phyloP scores from a whole-genome alignment of 129 eudicot species.

The Chrysanthemum seticuspe region DNA sequence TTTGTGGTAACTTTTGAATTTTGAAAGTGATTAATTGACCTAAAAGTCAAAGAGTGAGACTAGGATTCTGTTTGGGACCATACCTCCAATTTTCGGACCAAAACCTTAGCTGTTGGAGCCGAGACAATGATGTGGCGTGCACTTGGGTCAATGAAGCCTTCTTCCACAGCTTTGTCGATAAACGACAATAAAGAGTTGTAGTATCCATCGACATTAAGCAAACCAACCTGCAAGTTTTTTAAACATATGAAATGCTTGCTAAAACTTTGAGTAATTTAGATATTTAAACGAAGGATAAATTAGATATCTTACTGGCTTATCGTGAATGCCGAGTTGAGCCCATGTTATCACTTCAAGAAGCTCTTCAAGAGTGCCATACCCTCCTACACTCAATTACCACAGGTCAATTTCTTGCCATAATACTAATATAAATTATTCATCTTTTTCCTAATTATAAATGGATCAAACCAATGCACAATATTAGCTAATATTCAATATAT shows the following conservation, averaged over 20 bases:
- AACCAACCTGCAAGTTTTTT: slow-evolving; percentile 61
- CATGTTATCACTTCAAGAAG: slow-evolving; percentile 94
- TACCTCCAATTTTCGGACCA: slow-evolving; percentile 93
- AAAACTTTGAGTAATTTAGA: background rate
- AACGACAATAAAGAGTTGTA: slow-evolving; percentile 79
- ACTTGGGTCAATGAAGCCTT: slow-evolving; percentile 82
- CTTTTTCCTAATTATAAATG: background rate
- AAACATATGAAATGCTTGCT: slow-evolving; percentile 5
- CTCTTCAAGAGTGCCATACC: slow-evolving; percentile 97
- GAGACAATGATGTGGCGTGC: slow-evolving; percentile 93
- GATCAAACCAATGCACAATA: background rate
- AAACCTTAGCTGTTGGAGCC: slow-evolving; percentile 81
- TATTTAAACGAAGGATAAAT: slow-evolving; percentile 2
- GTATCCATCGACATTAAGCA: slow-evolving; percentile 92
- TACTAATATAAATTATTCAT: background rate
- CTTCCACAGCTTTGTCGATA: slow-evolving; percentile 95
- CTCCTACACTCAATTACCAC: slow-evolving; percentile 54
- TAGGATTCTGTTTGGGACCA: background rate
- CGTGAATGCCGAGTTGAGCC: slow-evolving; percentile 98
- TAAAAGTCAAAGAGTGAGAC: slow-evolving; percentile 10
- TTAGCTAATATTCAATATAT: background rate
- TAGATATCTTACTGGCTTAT: slow-evolving; percentile 68
- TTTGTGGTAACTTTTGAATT: background rate
- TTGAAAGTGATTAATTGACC: slow-evolving; percentile 4
- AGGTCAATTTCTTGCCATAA: slow-evolving; percentile 10